These are phyloP conservation scores for Tylopilus orsonianus DNA, from an alignment of 1,284 basidiomycete species.

Conservation along the genomic window DNA sequence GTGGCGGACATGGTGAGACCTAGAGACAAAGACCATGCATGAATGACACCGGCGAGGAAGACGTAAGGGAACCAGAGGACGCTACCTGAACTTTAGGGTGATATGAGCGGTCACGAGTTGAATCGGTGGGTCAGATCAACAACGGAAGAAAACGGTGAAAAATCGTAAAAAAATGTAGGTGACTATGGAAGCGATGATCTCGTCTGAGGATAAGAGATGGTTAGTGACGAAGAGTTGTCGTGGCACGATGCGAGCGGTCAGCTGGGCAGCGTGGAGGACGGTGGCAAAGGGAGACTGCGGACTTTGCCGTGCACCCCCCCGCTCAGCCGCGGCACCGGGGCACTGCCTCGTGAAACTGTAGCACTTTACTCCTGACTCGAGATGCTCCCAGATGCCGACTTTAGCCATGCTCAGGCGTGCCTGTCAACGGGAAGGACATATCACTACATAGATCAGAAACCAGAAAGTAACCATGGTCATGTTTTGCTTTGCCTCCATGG, in stretches of 20 bases:
- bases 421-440: conserved; percentile 61
- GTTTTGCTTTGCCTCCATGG: conserved; percentile 72
- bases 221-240: background rate
- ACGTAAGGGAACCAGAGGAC: conserved; percentile 12
- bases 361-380: conserved; percentile 4
- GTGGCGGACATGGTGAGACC: conserved; percentile 45
- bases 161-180: conserved; percentile 14
- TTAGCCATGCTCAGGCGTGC: conserved; percentile 48
- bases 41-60: conserved; percentile 9
- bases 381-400: background rate
- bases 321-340: conserved; percentile 22
- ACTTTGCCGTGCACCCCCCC: conserved; percentile 24
- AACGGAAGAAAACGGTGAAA: conserved; percentile 19
- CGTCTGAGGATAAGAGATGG: conserved; percentile 16
- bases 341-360: conserved; percentile 33
- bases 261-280: conserved; percentile 23
- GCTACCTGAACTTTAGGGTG: conserved; percentile 21
- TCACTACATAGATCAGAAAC: conserved; percentile 66
- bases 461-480: conserved; percentile 43
- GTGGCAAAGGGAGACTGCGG: conserved; percentile 33
- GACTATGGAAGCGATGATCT: conserved; percentile 10
- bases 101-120: conserved; percentile 26
- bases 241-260: conserved; percentile 11
- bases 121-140: conserved; percentile 27
- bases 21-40: conserved; percentile 13